Base-by-base conservation (phyloP, 257 asterid genomes). In the Solanum pimpinellifolium region DNA sequence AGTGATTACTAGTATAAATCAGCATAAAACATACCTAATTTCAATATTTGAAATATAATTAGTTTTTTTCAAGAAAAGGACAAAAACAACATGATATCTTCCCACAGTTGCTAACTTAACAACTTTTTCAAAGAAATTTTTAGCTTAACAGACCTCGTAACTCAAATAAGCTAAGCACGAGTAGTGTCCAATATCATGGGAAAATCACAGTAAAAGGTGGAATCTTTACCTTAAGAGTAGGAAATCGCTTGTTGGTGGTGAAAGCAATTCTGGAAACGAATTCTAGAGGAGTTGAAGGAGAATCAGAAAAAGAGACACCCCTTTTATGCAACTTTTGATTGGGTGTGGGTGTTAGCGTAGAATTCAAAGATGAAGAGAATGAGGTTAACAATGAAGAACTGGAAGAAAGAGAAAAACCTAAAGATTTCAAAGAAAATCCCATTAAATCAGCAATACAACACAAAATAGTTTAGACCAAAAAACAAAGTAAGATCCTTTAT, bases 401-500 rank as follows among this genome's bases (percentile, higher is more conserved):
- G 4, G 68, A 8, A 80, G 42, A 29, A 27, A 91, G 91, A 82
- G 91, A 92, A 90, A 90, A 91, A 49, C 93, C 86, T 33, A 91
- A 83, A 88, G 94, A 93, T 87, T 91, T 92, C 77, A 88, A 87
- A 81, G 91, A 91, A 11, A 93, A 80, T 77, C 92, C 87, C 78
- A 92, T 83, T 85, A 87, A 93, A 90, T 92, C 98, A 80, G 96
- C 98, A 98, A 93, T 94, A 87, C 86, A 44, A 25, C 65, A 77
- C 14, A 78, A 78, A 59, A 59, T 59, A 59, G 15, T 78, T 44
- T 41, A 78, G 25, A 46, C 42, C 31, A 25, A 77, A 77, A 73
- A 73, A 37, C 6, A 5, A 76, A 12, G 59, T 76, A n/a, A 25
- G 75, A 31, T 85, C 66, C 73, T 37, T 37, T 37, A 37, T 6